Percentiles rank a stretch among this genome's conserved stretches.
These are phyloP conservation scores for Entoloma clypeatum DNA, from an alignment of 1,284 basidiomycete species.

Conservation along the genomic window DNA sequence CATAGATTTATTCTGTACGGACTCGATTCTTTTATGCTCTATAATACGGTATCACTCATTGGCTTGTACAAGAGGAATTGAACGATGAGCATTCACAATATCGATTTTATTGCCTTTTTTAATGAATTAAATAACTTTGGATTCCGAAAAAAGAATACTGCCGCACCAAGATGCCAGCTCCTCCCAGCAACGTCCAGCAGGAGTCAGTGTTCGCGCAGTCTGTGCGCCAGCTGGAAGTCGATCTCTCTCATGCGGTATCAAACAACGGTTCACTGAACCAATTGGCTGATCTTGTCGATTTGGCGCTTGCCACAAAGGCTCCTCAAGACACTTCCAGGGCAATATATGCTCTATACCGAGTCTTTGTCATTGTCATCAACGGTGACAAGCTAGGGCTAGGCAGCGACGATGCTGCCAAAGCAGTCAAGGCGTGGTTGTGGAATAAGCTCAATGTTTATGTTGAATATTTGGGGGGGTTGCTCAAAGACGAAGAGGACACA, in stretches of 20 bases:
- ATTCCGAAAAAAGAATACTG: too few species aligned
- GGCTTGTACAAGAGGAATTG: too few species aligned
- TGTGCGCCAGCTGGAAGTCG: constrained; percentile 50
- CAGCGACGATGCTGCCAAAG: constrained; percentile 52
- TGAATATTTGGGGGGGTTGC: constrained; percentile 60
- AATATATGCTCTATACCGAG: constrained; percentile 79
- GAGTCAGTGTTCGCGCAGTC: constrained; percentile 23
- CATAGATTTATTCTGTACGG: too few species aligned
- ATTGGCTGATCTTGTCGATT: constrained; percentile 70
- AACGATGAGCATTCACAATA: too few species aligned
- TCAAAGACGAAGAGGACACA: constrained; percentile 69
- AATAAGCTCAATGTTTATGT: constrained; percentile 67
- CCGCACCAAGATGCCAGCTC: constrained; percentile 31
- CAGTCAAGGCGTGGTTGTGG: constrained; percentile 74
- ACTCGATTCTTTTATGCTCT: too few species aligned
- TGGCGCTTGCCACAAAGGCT: constrained; percentile 43
- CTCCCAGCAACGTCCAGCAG: constrained; percentile 39
- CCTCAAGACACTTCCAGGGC: constrained; percentile 66
- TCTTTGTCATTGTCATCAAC: constrained; percentile 67
- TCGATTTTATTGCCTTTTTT: too few species aligned
- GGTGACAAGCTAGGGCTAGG: constrained; percentile 51
- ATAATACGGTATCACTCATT: too few species aligned
- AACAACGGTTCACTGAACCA: constrained; percentile 70
- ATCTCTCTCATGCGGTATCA: constrained; percentile 46
- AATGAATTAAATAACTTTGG: too few species aligned